These are phyloP conservation scores for Penicillium daleae DNA, from an alignment of 495 filamentous ascomycete genomes.

Conservation along the genomic window DNA sequence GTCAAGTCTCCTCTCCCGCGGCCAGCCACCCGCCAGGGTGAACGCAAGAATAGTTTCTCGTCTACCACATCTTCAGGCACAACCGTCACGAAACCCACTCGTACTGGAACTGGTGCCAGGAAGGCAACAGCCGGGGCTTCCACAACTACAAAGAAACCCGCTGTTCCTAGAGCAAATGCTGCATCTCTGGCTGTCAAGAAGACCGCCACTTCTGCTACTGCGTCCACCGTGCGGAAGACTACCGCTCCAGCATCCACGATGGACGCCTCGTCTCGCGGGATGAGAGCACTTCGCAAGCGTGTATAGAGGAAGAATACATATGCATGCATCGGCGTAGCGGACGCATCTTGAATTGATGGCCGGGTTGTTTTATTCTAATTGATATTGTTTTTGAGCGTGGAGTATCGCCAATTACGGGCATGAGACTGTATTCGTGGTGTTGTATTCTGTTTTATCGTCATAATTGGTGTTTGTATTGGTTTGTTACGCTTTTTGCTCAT, in stretches of 20 bases:
- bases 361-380: not conserved
- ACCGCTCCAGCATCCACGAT: constrained; percentile 36
- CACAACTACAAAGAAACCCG: constrained; percentile 47
- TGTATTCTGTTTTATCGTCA: not conserved
- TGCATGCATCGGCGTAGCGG: not conserved
- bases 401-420: not conserved
- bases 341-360: not conserved
- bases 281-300: constrained; percentile 53
- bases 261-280: constrained; percentile 41
- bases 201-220: constrained; percentile 32
- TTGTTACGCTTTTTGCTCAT: not conserved
- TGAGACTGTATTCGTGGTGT: constrained; percentile 1
- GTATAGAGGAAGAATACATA: constrained; percentile 26
- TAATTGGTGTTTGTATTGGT: constrained; percentile 10
- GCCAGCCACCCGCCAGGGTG: constrained; percentile 48
- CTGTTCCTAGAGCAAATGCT: constrained; percentile 37
- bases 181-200: constrained; percentile 45
- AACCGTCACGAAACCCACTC: constrained; percentile 61
- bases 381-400: constrained; percentile 10
- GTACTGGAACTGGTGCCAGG: constrained; percentile 48
- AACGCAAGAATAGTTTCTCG: constrained; percentile 48
- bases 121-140: constrained; percentile 55
- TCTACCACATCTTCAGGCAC: constrained; percentile 55
- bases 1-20: constrained; percentile 41
- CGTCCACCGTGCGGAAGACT: constrained; percentile 34